Conservation (phyloP, 2,329 filamentous ascomycete species). For the Fusarium sp. region DNA sequence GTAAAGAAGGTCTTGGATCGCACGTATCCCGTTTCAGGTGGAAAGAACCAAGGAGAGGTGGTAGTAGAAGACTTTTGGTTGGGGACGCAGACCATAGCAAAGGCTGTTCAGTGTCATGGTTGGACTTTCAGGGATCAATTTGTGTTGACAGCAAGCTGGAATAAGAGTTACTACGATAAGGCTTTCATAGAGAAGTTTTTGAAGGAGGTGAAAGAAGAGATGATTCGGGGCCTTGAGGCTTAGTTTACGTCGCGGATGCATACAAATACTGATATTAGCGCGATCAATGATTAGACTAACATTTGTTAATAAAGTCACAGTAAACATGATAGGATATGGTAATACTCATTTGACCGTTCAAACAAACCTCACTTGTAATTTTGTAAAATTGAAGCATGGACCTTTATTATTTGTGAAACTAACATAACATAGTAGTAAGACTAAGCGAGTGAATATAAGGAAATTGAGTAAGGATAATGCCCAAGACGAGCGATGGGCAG, state of each 20-base stretch:
- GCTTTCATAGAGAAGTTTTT: constrained; percentile 45
- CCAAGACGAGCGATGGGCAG: background rate
- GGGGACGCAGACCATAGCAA: constrained; percentile 49
- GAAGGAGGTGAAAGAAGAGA: constrained; percentile 24
- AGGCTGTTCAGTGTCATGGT: constrained; percentile 46
- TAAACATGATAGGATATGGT: too few species aligned
- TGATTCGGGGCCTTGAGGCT: background rate
- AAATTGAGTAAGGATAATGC: background rate
- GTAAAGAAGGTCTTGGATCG: constrained; percentile 44
- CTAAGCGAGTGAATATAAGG: background rate
- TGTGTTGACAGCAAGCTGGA: constrained; percentile 49
- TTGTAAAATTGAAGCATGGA: background rate
- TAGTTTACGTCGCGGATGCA: background rate
- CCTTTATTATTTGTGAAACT: background rate
- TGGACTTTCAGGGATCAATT: constrained; percentile 52
- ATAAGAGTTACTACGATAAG: constrained; percentile 48
- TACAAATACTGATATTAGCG: too few species aligned
- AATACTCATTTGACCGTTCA: background rate
- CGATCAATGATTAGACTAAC: too few species aligned
- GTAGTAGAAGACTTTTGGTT: constrained; percentile 45
- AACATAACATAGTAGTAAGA: background rate
- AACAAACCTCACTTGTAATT: background rate
- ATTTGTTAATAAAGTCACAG: too few species aligned
- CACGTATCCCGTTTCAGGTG: constrained; percentile 33
- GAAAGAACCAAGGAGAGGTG: constrained; percentile 28